Percentiles rank a stretch among this genome's conserved stretches.
Conservation (phyloP, 1,284 basidiomycete species). For the Ceratobasidium sp. region DNA sequence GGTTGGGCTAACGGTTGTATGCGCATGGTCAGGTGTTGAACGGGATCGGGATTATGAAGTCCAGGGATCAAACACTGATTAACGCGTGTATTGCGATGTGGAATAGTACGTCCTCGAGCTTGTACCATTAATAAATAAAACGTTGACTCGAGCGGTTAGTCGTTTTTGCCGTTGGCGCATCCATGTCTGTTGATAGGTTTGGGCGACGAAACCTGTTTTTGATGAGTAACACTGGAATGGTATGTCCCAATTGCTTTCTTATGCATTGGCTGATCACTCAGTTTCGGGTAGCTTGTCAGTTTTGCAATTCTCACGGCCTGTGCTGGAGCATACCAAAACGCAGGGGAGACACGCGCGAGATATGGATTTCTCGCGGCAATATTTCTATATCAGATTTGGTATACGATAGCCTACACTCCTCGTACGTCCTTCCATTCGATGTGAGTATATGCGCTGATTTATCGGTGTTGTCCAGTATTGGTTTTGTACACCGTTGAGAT, state of each 20-base stretch:
- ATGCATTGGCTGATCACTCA: background rate
- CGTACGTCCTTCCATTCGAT: constrained; percentile 6
- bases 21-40: constrained; percentile 25
- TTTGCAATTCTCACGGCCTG: constrained; percentile 36
- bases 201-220: constrained; percentile 76
- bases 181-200: constrained; percentile 70
- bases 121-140: background rate
- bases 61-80: constrained; percentile 45
- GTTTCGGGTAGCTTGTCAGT: constrained; percentile 16
- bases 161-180: constrained; percentile 59
- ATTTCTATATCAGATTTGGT: constrained; percentile 53
- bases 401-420: constrained; percentile 75
- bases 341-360: constrained; percentile 34
- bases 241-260: background rate
- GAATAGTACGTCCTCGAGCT: constrained; percentile 16
- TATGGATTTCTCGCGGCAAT: constrained; percentile 69
- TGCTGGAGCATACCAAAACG: constrained; percentile 25
- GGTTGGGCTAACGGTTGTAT: background rate
- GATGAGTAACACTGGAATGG: constrained; percentile 74
- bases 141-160: background rate
- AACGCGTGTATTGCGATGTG: constrained; percentile 44
- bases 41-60: constrained; percentile 37
- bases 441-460: constrained; percentile 29
- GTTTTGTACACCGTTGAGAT: constrained; percentile 76
- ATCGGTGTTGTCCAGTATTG: constrained; percentile 49